Conservation (phyloP, 495 filamentous ascomycete genomes). For the Penicillium verhagenii region DNA sequence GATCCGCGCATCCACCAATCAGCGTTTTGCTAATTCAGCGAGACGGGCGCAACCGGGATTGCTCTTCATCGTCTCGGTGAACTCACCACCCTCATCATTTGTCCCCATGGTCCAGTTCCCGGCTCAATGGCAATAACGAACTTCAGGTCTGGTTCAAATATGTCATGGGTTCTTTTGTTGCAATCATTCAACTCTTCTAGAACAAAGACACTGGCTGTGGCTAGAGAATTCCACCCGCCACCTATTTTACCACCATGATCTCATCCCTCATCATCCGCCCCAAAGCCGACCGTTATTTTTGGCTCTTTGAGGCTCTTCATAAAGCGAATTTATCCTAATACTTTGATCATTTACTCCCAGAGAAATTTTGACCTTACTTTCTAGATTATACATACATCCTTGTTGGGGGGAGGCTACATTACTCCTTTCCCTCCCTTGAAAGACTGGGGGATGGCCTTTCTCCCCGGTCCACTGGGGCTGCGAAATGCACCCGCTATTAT, state of each 20-base stretch:
- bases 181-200: neutral
- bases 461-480: conserved; percentile 21
- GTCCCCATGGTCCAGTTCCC: neutral
- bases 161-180: neutral
- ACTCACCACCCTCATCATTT: neutral
- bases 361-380: neutral
- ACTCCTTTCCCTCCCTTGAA: conserved; percentile 3
- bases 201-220: neutral
- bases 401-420: neutral
- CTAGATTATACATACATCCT: neutral
- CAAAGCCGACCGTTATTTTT: neutral
- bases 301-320: neutral
- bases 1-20: conserved; percentile 38
- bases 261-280: conserved; percentile 1
- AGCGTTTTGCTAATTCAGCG: conserved; percentile 37
- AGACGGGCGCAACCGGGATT: conserved; percentile 38
- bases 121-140: neutral
- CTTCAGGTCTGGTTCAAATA: neutral
- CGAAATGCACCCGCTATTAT: conserved; percentile 24
- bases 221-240: neutral
- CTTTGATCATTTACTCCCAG: neutral
- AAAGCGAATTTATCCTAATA: neutral
- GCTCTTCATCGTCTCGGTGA: conserved; percentile 14
- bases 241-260: neutral
- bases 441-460: conserved; percentile 8